Evolutionary conservation across 768 basidiomycete genomes (phyloP).

Genomic region (Rhodotorula babjevae): DNA sequence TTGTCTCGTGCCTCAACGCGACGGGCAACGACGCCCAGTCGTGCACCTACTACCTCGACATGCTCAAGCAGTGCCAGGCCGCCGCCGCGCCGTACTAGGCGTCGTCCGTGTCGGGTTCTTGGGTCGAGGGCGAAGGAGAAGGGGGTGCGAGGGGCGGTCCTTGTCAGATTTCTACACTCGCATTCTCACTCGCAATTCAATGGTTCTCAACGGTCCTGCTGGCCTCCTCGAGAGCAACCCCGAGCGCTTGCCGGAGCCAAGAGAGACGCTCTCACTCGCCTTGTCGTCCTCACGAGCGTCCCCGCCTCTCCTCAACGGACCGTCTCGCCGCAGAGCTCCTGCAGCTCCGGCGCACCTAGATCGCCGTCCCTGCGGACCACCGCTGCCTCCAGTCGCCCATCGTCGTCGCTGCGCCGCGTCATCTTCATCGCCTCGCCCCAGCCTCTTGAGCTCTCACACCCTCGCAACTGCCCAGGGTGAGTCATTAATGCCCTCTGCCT

Average conservation of each 20-base stretch:
- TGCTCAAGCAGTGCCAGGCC: slow-evolving; percentile 59
- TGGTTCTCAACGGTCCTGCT: too few species aligned
- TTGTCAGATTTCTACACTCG: background rate
- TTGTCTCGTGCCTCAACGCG: slow-evolving; percentile 77
- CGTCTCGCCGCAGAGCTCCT: too few species aligned
- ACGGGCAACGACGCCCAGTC: slow-evolving; percentile 59
- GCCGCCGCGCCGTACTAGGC: slow-evolving; percentile 41
- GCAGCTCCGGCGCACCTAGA: too few species aligned
- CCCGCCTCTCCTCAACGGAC: too few species aligned
- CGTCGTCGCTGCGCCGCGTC: background rate
- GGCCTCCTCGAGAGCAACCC: too few species aligned
- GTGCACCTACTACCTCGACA: slow-evolving; percentile 65
- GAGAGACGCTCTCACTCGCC: too few species aligned
- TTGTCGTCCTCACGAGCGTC: too few species aligned
- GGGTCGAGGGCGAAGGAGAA: background rate
- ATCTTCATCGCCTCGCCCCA: background rate
- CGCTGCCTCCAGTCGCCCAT: too few species aligned
- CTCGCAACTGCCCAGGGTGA: background rate
- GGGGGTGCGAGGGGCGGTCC: background rate
- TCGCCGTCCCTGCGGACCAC: too few species aligned
- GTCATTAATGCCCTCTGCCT: too few species aligned
- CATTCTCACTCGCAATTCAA: too few species aligned
- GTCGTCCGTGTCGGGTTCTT: background rate
- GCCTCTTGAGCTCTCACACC: background rate
- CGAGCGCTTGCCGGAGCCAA: too few species aligned